Base-by-base conservation (phyloP, 768 basidiomycete genomes). In the Dioszegia hungarica region DNA sequence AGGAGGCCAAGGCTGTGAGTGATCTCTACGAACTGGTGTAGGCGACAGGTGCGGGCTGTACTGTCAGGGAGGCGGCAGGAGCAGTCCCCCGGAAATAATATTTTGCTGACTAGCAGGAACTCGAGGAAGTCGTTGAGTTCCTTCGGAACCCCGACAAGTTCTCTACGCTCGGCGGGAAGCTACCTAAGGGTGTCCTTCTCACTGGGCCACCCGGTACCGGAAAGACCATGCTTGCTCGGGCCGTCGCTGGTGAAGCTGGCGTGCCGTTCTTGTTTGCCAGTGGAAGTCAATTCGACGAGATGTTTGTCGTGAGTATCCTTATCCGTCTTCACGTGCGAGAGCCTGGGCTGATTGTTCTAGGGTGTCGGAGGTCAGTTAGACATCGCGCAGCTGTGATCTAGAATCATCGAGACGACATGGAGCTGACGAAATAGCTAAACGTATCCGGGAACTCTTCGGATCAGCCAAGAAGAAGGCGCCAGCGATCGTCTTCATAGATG, bases 401-500 rank as follows among this genome's bases (percentile, higher is more conserved):
- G n/a, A n/a, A n/a, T n/a, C n/a, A 8, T 4, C 25, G 22, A 22
- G 37, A 15, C 9, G 24, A 15, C 6, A 11, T 15, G 12, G 27
- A 39, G 38, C 49, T 51, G 43, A 58, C 28, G 15, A 43, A 15
- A 22, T 41, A 71, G 93, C 95, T 15, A 91, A 93, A 73, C 86
- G 95, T 11, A 89, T 99, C 37, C 84, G 95, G 37, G 94, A 98
- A 61, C 83, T 99, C 27, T 99, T 99, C 66, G 85, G 89, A 5
- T 85, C 89, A 5, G 95, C 95, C 22, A 84, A 92, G 50, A 93
- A 94, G 78, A 89, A 89, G 74, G 85, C 93, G 59, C 93, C 95
- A 5, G 87, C 95, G 15, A 98, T 99, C 76, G 91, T 99, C 60
- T 99, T 99, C 79, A 98, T 99, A 67, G 92, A 97, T 67, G 92